Evolutionary conservation across 2,329 filamentous ascomycete species (phyloP), one percentile per base, ranked within the genome.

Genomic region (Fusarium nisikadoi): DNA sequence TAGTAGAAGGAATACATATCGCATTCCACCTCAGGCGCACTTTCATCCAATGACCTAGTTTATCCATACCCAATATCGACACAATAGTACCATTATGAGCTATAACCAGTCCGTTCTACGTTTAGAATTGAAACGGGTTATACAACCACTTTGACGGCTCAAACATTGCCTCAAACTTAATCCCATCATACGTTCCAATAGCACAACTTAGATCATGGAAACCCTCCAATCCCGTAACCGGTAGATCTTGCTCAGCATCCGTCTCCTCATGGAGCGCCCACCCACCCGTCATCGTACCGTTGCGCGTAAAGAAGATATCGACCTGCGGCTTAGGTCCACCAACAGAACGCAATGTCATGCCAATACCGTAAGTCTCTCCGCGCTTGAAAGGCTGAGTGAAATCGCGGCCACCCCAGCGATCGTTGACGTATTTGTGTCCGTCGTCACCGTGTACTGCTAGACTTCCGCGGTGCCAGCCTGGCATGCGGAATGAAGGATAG

Each of bases 361-460:
- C 93, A 19, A 95, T 81, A 1, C 93, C 93, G 14, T 93, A 85
- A 9, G 88, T 90, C 75, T 94, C 89, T 20, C 91, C 91, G 0
- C 82, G 81, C n/a, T 81, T 79, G 78, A 94, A 94, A 9, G 89
- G 85, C 14, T 79, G 75, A 1, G 90, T 90, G 70, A 95, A 95
- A 62, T 89, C 85, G 70, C 88, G 88, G 23, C 93, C 93, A 27
- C 93, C 93, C 84, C 88, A 92, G 12, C 86, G 86, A 79, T 95
- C 92, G 78, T 94, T 94, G 75, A 94, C 86, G 79, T 92, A 96
- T 79, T 88, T 88, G 75, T 91, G 87, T 0, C 93, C 93, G 79
- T 95, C 93, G 79, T 95, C 93, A 50, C 91, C 90, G 79, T 95
- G 93, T n/a, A 95, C 89, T 3, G 86, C 93, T 19, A 95, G 77